Conservation (phyloP, 176 grass and related monocot genomes). For the Oropetium thomaeum region DNA sequence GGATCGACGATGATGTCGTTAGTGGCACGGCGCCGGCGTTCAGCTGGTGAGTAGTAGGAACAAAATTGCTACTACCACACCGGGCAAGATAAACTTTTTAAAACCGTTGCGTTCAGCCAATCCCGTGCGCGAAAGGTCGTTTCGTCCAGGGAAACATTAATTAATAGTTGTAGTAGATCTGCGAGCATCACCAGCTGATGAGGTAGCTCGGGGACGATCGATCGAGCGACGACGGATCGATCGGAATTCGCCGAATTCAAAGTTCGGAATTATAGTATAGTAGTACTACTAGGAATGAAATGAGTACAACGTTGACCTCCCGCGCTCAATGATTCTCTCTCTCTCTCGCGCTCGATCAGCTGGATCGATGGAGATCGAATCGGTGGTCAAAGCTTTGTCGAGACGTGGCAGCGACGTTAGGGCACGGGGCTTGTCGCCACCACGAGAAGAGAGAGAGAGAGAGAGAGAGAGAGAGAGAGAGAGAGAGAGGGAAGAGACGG, state of each 20-base stretch:
- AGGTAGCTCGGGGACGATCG: too few species aligned
- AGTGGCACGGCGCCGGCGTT: too few species aligned
- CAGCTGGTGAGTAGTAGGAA: neutral
- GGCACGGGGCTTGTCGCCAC: constrained; percentile 2
- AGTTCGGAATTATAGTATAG: too few species aligned
- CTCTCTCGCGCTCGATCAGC: neutral
- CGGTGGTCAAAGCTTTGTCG: constrained; percentile 40
- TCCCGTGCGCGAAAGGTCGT: too few species aligned
- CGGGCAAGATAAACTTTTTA: neutral
- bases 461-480: neutral
- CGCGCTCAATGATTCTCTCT: neutral
- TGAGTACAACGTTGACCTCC: constrained; percentile 32
- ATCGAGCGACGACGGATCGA: neutral
- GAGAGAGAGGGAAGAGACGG: neutral
- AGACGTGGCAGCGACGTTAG: constrained; percentile 38
- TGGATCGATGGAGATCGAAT: too few species aligned
- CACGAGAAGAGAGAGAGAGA: neutral
- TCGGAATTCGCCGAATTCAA: too few species aligned
- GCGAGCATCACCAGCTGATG: too few species aligned
- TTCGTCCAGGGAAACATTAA: too few species aligned
- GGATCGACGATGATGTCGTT: too few species aligned
- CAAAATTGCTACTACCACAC: neutral
- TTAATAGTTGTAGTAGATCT: too few species aligned
- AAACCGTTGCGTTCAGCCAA: too few species aligned
- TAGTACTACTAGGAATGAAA: neutral